Percentiles rank a stretch among this genome's conserved stretches.
phyloP scores from a whole-genome alignment of 2,329 filamentous ascomycete genomes.

The Atkinsonella texensis region DNA sequence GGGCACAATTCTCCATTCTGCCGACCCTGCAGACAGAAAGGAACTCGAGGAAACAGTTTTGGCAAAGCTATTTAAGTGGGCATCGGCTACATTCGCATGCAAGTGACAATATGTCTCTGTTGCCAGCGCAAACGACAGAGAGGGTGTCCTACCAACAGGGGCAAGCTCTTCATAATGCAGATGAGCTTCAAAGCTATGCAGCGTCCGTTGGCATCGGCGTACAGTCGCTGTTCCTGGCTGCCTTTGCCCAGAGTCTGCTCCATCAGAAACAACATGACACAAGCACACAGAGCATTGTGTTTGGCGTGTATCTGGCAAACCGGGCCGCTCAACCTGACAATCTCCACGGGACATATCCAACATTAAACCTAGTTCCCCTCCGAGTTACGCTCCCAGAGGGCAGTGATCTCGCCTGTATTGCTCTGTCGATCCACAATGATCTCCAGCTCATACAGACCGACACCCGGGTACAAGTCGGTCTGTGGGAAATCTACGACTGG shows the following conservation, averaged over 20 bases:
- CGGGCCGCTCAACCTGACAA: conserved; percentile 42
- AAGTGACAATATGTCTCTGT: not conserved
- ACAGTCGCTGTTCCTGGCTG: conserved; percentile 66
- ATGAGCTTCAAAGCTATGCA: conserved; percentile 20
- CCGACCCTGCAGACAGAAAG: conserved; percentile 5
- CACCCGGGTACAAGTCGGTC: conserved; percentile 41
- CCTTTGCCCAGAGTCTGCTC: conserved; percentile 42
- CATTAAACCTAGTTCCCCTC: conserved; percentile 68
- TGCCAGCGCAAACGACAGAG: conserved; percentile 3
- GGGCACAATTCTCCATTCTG: conserved; percentile 14
- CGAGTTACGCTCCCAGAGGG: conserved; percentile 30
- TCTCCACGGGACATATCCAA: conserved; percentile 44
- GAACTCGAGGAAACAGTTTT: conserved; percentile 23
- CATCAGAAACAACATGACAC: conserved; percentile 18
- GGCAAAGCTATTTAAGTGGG: conserved; percentile 26
- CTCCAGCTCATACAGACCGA: conserved; percentile 45
- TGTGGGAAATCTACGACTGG: conserved; percentile 65
- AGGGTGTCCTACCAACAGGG: conserved; percentile 30
- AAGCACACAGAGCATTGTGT: conserved; percentile 29
- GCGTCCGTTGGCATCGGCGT: conserved; percentile 47
- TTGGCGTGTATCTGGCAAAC: conserved; percentile 80
- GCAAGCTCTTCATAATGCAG: conserved; percentile 29
- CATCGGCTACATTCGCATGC: not conserved
- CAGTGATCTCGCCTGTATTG: conserved; percentile 34
- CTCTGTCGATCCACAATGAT: conserved; percentile 54